Conservation (phyloP, 805 yeast genomes). For the Yarrowia sp. region DNA sequence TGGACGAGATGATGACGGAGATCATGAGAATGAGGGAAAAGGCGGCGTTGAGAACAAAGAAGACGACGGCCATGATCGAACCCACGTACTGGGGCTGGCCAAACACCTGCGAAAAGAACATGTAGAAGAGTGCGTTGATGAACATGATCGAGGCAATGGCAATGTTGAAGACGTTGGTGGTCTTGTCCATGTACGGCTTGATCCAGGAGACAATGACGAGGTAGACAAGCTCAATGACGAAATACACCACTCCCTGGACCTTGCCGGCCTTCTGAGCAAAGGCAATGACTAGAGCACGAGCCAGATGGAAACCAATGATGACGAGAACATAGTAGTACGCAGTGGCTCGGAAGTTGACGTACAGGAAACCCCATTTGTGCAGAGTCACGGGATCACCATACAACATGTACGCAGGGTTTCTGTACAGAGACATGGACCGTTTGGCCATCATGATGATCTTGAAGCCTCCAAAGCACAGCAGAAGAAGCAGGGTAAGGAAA, state of each 20-base stretch:
- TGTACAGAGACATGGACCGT: slow-evolving; percentile 71
- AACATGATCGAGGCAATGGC: slow-evolving; percentile 79
- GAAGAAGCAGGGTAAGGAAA: slow-evolving; percentile 61
- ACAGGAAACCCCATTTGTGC: slow-evolving; percentile 89
- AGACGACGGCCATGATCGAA: slow-evolving; percentile 88
- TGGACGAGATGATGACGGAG: slow-evolving; percentile 87
- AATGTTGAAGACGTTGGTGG: slow-evolving; percentile 93
- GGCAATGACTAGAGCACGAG: slow-evolving; percentile 85
- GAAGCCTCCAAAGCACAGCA: slow-evolving; percentile 74
- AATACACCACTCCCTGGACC: slow-evolving; percentile 77
- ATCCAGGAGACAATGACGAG: slow-evolving; percentile 68
- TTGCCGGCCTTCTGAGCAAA: slow-evolving; percentile 82
- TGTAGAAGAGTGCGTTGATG: slow-evolving; percentile 82
- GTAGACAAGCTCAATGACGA: slow-evolving; percentile 76
- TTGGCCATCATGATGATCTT: slow-evolving; percentile 79
- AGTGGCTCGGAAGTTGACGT: slow-evolving; percentile 89
- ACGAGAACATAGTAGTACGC: slow-evolving; percentile 82
- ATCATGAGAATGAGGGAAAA: slow-evolving; percentile 82
- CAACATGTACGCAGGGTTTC: slow-evolving; percentile 90
- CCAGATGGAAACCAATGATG: slow-evolving; percentile 66
- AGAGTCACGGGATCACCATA: slow-evolving; percentile 83
- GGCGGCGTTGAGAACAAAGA: slow-evolving; percentile 87
- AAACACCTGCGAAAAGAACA: slow-evolving; percentile 87
- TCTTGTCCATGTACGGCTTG: slow-evolving; percentile 92
- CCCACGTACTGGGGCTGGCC: slow-evolving; percentile 86